phyloP scores from a whole-genome alignment of 2,329 filamentous ascomycete species.

The Fusarium concolor region DNA sequence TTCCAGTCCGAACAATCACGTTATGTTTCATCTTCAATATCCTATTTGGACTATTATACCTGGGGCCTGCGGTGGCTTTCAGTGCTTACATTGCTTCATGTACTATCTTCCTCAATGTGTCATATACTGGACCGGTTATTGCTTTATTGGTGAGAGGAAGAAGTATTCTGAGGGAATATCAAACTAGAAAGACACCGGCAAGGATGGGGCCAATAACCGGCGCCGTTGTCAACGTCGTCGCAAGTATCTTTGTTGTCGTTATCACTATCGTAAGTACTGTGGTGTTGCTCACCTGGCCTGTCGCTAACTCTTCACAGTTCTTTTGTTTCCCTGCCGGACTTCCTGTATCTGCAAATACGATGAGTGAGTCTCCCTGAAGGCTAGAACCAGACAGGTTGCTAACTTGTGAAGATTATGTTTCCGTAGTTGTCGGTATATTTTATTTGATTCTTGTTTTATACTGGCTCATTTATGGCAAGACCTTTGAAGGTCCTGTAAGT shows the following conservation, averaged over 20 bases:
- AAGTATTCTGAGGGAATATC: slow-evolving; percentile 1
- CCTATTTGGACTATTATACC: slow-evolving; percentile 31
- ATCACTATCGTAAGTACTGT: slow-evolving; percentile 9
- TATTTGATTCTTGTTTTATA: neutral
- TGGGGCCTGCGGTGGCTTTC: slow-evolving; percentile 34
- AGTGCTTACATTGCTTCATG: slow-evolving; percentile 35
- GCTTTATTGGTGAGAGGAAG: slow-evolving; percentile 22
- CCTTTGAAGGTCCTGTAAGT: slow-evolving; percentile 18
- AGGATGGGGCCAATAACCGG: slow-evolving; percentile 9
- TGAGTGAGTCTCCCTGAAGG: neutral
- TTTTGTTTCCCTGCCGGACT: slow-evolving; percentile 17
- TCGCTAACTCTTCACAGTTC: neutral
- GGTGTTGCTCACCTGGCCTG: accelerated
- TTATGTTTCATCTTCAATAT: slow-evolving; percentile 33
- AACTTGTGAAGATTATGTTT: neutral
- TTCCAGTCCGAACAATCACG: slow-evolving; percentile 24
- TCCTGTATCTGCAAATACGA: slow-evolving; percentile 5
- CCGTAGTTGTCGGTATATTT: slow-evolving; percentile 7
- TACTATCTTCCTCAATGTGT: slow-evolving; percentile 37
- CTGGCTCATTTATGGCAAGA: slow-evolving; percentile 1
- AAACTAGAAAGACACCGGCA: slow-evolving; percentile 7
- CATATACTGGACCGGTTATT: slow-evolving; percentile 29
- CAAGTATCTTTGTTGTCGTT: slow-evolving; percentile 7
- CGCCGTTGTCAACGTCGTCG: neutral
- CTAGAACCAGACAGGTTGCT: accelerated